Conservation (phyloP, 2,329 filamentous ascomycete species). For the Pyrenophora graminea region DNA sequence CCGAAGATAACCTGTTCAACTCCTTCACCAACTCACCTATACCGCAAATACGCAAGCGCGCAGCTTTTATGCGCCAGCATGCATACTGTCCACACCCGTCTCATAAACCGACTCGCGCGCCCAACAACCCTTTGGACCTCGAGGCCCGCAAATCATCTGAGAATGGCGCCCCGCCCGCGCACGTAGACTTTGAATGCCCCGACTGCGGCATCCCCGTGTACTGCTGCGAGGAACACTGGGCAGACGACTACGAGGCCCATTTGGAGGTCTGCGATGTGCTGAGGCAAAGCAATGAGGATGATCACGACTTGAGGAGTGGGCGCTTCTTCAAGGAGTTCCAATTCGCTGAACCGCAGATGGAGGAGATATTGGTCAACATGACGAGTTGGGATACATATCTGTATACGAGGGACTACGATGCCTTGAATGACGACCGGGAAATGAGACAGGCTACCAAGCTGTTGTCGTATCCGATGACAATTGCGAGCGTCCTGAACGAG, state of each 20-base stretch:
- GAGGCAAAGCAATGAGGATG: slow-evolving; percentile 94
- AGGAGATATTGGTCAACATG: slow-evolving; percentile 94
- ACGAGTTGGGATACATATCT: slow-evolving; percentile 98
- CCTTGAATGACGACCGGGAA: slow-evolving; percentile 85
- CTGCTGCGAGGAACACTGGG: slow-evolving; percentile 94
- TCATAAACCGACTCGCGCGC: slow-evolving; percentile 74
- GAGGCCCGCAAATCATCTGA: slow-evolving; percentile 63
- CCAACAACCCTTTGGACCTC: slow-evolving; percentile 66
- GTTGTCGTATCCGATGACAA: slow-evolving; percentile 89
- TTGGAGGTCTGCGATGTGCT: slow-evolving; percentile 90
- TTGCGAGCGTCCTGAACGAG: slow-evolving; percentile 91
- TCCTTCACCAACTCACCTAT: slow-evolving; percentile 87
- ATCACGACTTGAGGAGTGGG: slow-evolving; percentile 90
- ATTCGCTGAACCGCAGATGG: slow-evolving; percentile 85
- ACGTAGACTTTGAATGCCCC: slow-evolving; percentile 92
- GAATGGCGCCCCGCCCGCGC: slow-evolving; percentile 68
- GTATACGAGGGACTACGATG: slow-evolving; percentile 88
- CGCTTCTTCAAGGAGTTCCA: slow-evolving; percentile 92
- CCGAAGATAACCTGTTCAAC: slow-evolving; percentile 87
- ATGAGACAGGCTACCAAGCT: slow-evolving; percentile 93
- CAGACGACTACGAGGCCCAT: slow-evolving; percentile 91
- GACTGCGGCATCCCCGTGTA: slow-evolving; percentile 94
- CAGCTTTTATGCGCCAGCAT: slow-evolving; percentile 89
- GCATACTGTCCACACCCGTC: slow-evolving; percentile 91
- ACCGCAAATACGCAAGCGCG: slow-evolving; percentile 82